Evolutionary conservation across 1,139 yeast genomes (phyloP).

Genomic region (Hyphopichia burtonii): DNA sequence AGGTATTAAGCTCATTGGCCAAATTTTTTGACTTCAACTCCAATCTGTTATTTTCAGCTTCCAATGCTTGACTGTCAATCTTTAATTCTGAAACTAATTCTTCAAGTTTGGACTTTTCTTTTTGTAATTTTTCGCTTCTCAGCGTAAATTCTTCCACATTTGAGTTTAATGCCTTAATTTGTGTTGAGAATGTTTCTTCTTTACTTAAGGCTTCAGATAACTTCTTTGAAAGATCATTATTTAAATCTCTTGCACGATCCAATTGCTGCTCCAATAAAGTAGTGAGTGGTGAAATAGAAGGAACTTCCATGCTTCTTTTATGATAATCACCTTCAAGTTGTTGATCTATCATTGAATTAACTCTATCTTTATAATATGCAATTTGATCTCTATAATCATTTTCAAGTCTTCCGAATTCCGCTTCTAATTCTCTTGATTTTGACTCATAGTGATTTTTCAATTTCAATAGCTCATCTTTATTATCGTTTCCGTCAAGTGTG

Average conservation of each 20-base stretch:
- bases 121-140: slow-evolving; percentile 10
- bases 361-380: slow-evolving; percentile 22
- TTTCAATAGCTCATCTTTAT: slow-evolving; percentile 27
- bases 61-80: slow-evolving; percentile 2
- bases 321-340: slow-evolving; percentile 32
- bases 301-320: slow-evolving; percentile 5
- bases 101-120: slow-evolving; percentile 10
- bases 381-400: slow-evolving; percentile 7
- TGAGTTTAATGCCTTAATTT: neutral
- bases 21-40: slow-evolving; percentile 20
- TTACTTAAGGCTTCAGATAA: slow-evolving; percentile 15
- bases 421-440: slow-evolving; percentile 32
- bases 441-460: slow-evolving; percentile 32
- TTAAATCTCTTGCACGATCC: slow-evolving; percentile 11
- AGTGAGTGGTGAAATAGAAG: slow-evolving; percentile 3
- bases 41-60: slow-evolving; percentile 18
- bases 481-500: slow-evolving; percentile 26
- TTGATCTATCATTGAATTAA: slow-evolving; percentile 11
- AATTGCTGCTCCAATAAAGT: slow-evolving; percentile 8
- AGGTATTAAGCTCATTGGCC: slow-evolving; percentile 23
- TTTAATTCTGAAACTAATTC: slow-evolving; percentile 5
- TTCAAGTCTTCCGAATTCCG: slow-evolving; percentile 15
- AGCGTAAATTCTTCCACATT: slow-evolving; percentile 10
- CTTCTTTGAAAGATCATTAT: slow-evolving; percentile 21
- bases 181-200: neutral